Evolutionary conservation across 768 basidiomycete species (phyloP), one percentile per base, ranked within the genome.

Genomic region (Kwoniella dejecticola): DNA sequence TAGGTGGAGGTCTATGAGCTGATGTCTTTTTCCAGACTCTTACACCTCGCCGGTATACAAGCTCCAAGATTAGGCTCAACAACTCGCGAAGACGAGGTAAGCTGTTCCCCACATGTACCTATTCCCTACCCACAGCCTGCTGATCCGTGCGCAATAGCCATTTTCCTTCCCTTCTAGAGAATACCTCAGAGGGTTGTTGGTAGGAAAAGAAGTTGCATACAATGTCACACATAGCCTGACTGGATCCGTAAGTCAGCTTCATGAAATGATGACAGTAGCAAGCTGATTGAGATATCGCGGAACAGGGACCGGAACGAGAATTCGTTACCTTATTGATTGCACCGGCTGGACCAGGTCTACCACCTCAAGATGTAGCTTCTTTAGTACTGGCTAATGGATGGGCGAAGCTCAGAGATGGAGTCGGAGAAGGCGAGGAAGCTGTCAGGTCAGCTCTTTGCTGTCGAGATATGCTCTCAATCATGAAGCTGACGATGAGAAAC

Each of bases 111-210:
- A 11, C 38, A 21, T 38, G 26, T 13, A 52, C 33, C 50, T 44
- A 45, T 23, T 15, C 33, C 24, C 8, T n/a, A 23, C 36, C 11
- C 11, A 11, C 2, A 1, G 4, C 15, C 13, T 48, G 26, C 47
- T 15, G 26, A 46, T 52, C 23, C 12, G 21, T n/a, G 15, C 24
- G 0, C 1, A 21, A 17, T 57, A 95, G 90, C 86, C 88, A 5
- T 92, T 88, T 86, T 89, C 95, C 1, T 96, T 88, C 78, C 90
- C 94, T 76, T 86, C 92, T 47, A 88, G 96, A 67, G 96, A 97
- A 80, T 96, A 88, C 80, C 82, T 98, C 33, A 88, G 96, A 42
- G 81, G 86, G 23, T 80, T 93, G 46, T 82, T 87, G 11, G 91
- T 97, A 52, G 95, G 94, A 66, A 97, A 96, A 77, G 87, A 94